These are phyloP conservation scores for Acanthamoeba royreba DNA, from an alignment of 208 protist species.

Conservation along the genomic window DNA sequence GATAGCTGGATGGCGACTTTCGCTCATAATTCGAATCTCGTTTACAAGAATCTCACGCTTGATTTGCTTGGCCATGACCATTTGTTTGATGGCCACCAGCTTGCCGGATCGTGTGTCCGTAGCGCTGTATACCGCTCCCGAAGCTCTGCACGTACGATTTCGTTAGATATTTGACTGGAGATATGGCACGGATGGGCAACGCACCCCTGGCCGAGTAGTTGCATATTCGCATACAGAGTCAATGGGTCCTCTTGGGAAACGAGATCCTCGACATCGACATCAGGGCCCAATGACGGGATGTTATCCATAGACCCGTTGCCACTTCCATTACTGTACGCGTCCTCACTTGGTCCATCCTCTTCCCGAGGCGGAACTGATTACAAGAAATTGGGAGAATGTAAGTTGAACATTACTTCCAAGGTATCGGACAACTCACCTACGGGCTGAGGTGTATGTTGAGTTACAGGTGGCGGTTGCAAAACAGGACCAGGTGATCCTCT, in stretches of 20 bases:
- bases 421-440: too few species aligned
- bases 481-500: too few species aligned
- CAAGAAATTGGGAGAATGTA: too few species aligned
- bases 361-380: too few species aligned
- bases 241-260: background rate
- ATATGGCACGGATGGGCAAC: background rate
- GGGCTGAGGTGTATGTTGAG: too few species aligned
- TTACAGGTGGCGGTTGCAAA: too few species aligned
- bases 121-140: background rate
- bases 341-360: too few species aligned
- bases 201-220: background rate
- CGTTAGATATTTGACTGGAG: background rate
- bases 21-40: background rate
- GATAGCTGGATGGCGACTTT: background rate
- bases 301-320: too few species aligned
- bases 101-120: background rate
- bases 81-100: background rate
- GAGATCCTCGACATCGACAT: background rate
- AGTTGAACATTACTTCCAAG: too few species aligned
- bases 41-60: background rate
- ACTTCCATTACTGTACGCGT: too few species aligned
- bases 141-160: background rate
- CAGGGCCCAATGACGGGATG: too few species aligned
- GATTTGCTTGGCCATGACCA: conserved; percentile 4
- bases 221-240: background rate